These are phyloP conservation scores for Leccinellum luteum DNA, from an alignment of 768 basidiomycete genomes.

Conservation along the genomic window DNA sequence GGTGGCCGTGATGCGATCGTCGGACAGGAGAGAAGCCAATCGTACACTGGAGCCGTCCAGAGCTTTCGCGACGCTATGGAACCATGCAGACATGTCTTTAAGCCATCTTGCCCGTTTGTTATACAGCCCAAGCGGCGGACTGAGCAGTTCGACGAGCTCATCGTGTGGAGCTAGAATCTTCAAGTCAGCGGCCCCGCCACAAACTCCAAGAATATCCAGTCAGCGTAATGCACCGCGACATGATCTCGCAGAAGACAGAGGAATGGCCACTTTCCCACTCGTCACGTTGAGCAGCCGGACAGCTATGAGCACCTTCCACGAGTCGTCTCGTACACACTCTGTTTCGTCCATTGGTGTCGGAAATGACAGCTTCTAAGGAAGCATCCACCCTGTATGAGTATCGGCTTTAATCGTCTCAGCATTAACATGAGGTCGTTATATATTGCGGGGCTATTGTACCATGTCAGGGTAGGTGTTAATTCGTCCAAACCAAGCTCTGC, in stretches of 20 bases:
- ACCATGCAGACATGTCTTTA: conserved; percentile 48
- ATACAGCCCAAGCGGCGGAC: conserved; percentile 58
- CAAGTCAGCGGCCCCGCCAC: background rate
- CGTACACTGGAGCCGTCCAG: conserved; percentile 20
- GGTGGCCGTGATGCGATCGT: conserved; percentile 21
- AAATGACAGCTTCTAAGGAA: background rate
- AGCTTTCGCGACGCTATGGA: conserved; percentile 38
- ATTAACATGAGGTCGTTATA: conserved; percentile 26
- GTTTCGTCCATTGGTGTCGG: background rate
- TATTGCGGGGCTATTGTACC: conserved; percentile 3
- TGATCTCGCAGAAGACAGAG: conserved; percentile 59
- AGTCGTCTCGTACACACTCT: conserved; percentile 54
- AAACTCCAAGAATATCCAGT: background rate
- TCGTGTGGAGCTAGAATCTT: conserved; percentile 37
- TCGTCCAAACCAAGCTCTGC: background rate
- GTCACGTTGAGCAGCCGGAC: conserved; percentile 72
- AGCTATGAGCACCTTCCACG: conserved; percentile 70
- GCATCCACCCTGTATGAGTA: conserved; percentile 29
- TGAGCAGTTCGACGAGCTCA: conserved; percentile 46
- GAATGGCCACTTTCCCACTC: conserved; percentile 58
- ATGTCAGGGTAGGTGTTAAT: background rate
- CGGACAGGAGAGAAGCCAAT: background rate
- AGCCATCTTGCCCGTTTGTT: conserved; percentile 56
- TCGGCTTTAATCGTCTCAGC: conserved; percentile 30
- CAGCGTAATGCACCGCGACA: conserved; percentile 45